A percentile compares a stretch with the other conserved stretches of the same genome.
These are phyloP conservation scores for Globisporangium nodosum DNA, from an alignment of 352 stramenopile species.

Conservation along the genomic window DNA sequence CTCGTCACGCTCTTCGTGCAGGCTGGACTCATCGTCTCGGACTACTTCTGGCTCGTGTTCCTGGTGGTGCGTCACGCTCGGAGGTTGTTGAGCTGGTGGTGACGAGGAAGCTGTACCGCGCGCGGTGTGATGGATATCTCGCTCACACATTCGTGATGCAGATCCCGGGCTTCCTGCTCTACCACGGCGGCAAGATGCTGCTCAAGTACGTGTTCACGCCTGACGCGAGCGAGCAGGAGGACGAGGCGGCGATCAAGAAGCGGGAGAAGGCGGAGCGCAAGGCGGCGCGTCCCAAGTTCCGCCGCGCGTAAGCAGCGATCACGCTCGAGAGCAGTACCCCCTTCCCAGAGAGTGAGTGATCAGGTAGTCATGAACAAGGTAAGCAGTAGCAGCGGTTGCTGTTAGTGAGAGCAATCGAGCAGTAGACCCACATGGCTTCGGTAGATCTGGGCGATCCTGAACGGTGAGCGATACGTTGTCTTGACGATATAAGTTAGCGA, in stretches of 20 bases:
- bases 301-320: conserved; percentile 25
- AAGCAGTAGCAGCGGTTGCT: too few species aligned
- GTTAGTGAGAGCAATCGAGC: neutral
- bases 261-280: conserved; percentile 76
- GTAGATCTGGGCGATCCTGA: neutral
- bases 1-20: conserved; percentile 81
- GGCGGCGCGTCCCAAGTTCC: conserved; percentile 46
- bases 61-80: conserved; percentile 40
- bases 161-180: conserved; percentile 81
- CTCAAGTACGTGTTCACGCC: conserved; percentile 84
- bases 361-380: too few species aligned
- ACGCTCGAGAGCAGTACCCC: too few species aligned
- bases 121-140: too few species aligned
- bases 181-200: conserved; percentile 65
- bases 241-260: conserved; percentile 58
- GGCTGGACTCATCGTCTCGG: conserved; percentile 62
- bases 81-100: too few species aligned
- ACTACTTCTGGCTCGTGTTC: conserved; percentile 87
- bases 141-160: conserved; percentile 4
- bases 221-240: conserved; percentile 37
- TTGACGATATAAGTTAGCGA: neutral
- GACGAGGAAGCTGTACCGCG: too few species aligned
- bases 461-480: neutral
- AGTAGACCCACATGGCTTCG: neutral
- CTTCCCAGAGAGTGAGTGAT: too few species aligned